Evolutionary conservation across 208 protist genomes (phyloP), one percentile per base, ranked within the genome.

Genomic region (Trypanosoma boissoni): DNA sequence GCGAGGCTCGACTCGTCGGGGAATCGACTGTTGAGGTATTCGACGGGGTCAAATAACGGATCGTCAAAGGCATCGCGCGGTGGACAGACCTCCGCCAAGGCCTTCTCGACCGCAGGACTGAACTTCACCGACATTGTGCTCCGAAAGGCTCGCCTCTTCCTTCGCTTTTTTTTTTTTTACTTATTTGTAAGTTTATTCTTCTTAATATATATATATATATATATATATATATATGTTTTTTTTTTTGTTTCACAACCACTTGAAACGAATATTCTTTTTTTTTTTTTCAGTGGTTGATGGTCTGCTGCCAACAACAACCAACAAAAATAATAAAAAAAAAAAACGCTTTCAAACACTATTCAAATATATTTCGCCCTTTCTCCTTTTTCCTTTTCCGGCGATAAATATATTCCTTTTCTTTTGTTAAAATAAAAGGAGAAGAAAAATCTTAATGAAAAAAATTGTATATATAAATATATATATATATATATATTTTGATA

Each of bases 21-120:
- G 51, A 98, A 98, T 39, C 76, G 67, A 37, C 76, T 86, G 77
- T 98, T 98, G 20, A 98, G 76, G 78, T 96, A 98, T 21, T 83
- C 76, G 2, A 98, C 81, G 10, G 94, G 83, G 62, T 98, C 86
- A 60, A 98, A 98, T 51, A 92, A 67, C 16, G 70, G 66, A 5
- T 73, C 60, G 57, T 96, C 88, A 55, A 94, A 84, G 3, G 87
- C 59, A 62, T 95, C 89, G 8, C 73, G 69, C 1, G 78, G 73
- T 7, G 87, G 88, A 36, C 82, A 90, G n/a, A 92, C 75, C 51
- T 88, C 83, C 5, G 81, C 77, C 18, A 97, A 75, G 3, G 86
- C 86, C 27, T 57, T 61, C 58, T 97, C 87, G 23, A 95, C 92
- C 18, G 68, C 76, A 18, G 48, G 71, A 60, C 80, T 93, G 66